Evolutionary conservation across 2,329 filamentous ascomycete species (phyloP).

Genomic region (Rhynchosporium agropyri): DNA sequence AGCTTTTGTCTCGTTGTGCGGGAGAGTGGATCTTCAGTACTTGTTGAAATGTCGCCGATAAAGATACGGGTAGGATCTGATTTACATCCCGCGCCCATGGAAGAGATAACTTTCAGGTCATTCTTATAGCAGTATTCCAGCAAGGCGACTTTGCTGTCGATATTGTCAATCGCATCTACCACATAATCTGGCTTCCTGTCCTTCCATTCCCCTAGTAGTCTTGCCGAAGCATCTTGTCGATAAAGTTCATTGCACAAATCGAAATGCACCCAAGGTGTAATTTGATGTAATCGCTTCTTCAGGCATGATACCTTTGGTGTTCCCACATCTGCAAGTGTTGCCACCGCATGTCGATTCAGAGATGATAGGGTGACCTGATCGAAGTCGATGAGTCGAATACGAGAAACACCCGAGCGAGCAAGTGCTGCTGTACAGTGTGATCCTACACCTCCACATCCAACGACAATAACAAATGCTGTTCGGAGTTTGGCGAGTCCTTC

Average conservation of each 20-base stretch:
- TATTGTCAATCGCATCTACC: constrained; percentile 98
- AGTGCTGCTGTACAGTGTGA: constrained; percentile 88
- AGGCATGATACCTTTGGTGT: constrained; percentile 89
- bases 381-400: constrained; percentile 89
- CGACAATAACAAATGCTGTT: constrained; percentile 80
- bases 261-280: constrained; percentile 89
- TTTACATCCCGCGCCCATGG: constrained; percentile 97
- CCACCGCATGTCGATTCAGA: constrained; percentile 92
- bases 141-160: constrained; percentile 91
- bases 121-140: constrained; percentile 84
- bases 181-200: constrained; percentile 77
- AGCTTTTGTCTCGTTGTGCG: constrained; percentile 81
- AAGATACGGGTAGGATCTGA: constrained; percentile 81
- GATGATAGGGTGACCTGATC: constrained; percentile 96
- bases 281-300: constrained; percentile 75
- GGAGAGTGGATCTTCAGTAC: constrained; percentile 86
- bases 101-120: constrained; percentile 80
- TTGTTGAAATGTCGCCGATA: constrained; percentile 87
- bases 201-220: constrained; percentile 69
- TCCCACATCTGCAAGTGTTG: constrained; percentile 90
- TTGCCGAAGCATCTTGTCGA: constrained; percentile 64
- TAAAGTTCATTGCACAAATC: constrained; percentile 87
- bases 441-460: constrained; percentile 92
- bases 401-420: constrained; percentile 85
- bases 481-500: constrained; percentile 80